Percentiles rank a stretch among this genome's conserved stretches.
phyloP scores from a whole-genome alignment of 2,329 filamentous ascomycete genomes.

The Stachybotrys echinatus region DNA sequence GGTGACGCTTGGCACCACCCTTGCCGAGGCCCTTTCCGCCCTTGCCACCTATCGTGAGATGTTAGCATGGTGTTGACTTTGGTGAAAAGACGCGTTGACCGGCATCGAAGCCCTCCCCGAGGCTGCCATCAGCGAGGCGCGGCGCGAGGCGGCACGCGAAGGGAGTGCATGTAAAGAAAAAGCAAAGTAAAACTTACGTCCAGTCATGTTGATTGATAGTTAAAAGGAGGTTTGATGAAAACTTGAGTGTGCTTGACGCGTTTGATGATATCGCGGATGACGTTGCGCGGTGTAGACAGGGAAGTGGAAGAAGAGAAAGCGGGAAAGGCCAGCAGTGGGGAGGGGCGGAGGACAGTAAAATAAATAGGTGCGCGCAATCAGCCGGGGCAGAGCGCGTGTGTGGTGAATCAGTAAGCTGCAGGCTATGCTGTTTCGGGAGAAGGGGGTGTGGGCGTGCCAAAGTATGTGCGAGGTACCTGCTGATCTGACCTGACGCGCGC shows the following conservation, averaged over 20 bases:
- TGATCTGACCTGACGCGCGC: not conserved
- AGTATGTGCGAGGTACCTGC: not conserved
- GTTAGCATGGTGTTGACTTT: slow-evolving; percentile 37
- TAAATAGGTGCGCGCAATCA: slow-evolving; percentile 35
- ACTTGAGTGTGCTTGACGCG: slow-evolving; percentile 14
- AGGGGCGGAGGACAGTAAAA: slow-evolving; percentile 15
- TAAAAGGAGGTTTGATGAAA: slow-evolving; percentile 16
- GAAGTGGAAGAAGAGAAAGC: slow-evolving; percentile 13
- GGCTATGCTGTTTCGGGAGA: not conserved
- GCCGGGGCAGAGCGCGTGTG: slow-evolving; percentile 10
- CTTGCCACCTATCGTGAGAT: slow-evolving; percentile 66
- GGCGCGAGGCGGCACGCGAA: not conserved
- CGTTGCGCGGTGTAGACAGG: slow-evolving; percentile 7
- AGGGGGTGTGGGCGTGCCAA: not conserved
- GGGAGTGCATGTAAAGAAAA: slow-evolving; percentile 3
- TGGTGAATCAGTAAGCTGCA: slow-evolving; percentile 15
- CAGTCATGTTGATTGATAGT: slow-evolving; percentile 58
- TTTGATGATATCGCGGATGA: slow-evolving; percentile 14
- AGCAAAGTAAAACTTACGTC: slow-evolving; percentile 52
- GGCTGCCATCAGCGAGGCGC: slow-evolving; percentile 1
- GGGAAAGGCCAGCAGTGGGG: slow-evolving; percentile 18
- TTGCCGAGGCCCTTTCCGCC: slow-evolving; percentile 97
- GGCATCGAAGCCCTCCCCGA: too few relatives aligned
- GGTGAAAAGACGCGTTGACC: too few relatives aligned
- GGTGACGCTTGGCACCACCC: slow-evolving; percentile 97